Evolutionary conservation across 352 stramenopile species (phyloP).

Genomic region (Plasmopara viticola): DNA sequence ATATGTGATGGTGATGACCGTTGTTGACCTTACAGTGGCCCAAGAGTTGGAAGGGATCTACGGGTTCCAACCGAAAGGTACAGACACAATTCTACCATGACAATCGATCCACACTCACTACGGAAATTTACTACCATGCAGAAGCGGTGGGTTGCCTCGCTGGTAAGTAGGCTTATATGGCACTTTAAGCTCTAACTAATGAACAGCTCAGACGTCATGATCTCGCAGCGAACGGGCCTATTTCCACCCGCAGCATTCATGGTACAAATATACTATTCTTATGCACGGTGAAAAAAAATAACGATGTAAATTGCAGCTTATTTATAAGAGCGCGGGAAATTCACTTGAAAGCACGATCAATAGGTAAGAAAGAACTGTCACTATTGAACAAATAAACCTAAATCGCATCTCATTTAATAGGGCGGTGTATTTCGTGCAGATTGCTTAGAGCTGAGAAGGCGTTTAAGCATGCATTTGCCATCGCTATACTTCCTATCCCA

Average conservation of each 20-base stretch:
- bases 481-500: conserved; percentile 42
- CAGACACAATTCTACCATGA: not conserved
- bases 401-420: not conserved
- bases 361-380: conserved; percentile 20
- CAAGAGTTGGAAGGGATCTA: conserved; percentile 50
- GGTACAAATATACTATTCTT: conserved; percentile 18
- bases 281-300: conserved; percentile 1
- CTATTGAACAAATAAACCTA: not conserved
- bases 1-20: not conserved
- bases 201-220: conserved; percentile 56
- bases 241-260: conserved; percentile 70
- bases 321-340: conserved; percentile 31
- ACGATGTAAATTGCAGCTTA: conserved; percentile 19
- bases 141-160: conserved; percentile 49
- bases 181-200: not conserved
- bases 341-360: conserved; percentile 37
- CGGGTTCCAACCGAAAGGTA: conserved; percentile 48
- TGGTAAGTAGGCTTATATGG: conserved; percentile 16
- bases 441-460: conserved; percentile 50
- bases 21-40: conserved; percentile 25
- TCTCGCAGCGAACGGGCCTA: conserved; percentile 59
- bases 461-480: conserved; percentile 48
- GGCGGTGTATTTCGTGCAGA: conserved; percentile 12
- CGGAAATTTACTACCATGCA: conserved; percentile 7
- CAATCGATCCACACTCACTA: not conserved